phyloP scores from a whole-genome alignment of 495 filamentous ascomycete species.

The Annulohypoxylon maeteangense region DNA sequence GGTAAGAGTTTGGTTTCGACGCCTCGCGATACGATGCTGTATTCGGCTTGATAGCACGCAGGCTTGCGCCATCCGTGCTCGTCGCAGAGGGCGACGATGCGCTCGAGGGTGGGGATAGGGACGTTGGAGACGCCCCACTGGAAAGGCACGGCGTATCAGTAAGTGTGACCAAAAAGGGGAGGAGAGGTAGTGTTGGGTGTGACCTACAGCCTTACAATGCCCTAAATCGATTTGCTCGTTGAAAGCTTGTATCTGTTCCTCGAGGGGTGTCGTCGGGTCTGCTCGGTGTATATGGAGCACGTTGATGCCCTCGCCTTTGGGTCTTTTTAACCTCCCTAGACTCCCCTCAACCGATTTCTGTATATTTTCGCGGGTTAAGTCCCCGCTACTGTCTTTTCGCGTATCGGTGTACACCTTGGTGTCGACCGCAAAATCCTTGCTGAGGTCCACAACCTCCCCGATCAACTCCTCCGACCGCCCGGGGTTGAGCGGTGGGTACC shows the following conservation, averaged over 20 bases:
- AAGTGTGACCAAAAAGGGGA: not conserved
- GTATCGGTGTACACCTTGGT: constrained; percentile 54
- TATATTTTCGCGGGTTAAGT: constrained; percentile 21
- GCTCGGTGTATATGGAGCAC: constrained; percentile 51
- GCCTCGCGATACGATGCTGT: constrained; percentile 54
- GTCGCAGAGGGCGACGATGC: constrained; percentile 52
- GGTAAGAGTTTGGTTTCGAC: constrained; percentile 54
- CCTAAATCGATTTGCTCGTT: constrained; percentile 46
- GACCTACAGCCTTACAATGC: constrained; percentile 41
- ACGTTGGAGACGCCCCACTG: constrained; percentile 58
- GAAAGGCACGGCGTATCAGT: not conserved
- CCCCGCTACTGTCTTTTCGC: constrained; percentile 36
- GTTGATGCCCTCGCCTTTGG: constrained; percentile 24
- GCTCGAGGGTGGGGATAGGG: constrained; percentile 41
- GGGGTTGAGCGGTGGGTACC: constrained; percentile 56
- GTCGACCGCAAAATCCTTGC: constrained; percentile 51
- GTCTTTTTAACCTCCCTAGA: constrained; percentile 28
- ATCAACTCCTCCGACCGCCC: constrained; percentile 58
- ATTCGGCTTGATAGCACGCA: constrained; percentile 56
- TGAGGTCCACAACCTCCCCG: constrained; percentile 49
- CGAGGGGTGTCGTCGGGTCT: constrained; percentile 49
- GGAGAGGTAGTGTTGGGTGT: too few species aligned
- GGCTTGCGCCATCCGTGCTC: constrained; percentile 54
- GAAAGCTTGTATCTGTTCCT: constrained; percentile 48
- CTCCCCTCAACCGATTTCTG: constrained; percentile 27